Conservation (phyloP, 2,329 filamentous ascomycete species). For the Leptodontidium sp. region DNA sequence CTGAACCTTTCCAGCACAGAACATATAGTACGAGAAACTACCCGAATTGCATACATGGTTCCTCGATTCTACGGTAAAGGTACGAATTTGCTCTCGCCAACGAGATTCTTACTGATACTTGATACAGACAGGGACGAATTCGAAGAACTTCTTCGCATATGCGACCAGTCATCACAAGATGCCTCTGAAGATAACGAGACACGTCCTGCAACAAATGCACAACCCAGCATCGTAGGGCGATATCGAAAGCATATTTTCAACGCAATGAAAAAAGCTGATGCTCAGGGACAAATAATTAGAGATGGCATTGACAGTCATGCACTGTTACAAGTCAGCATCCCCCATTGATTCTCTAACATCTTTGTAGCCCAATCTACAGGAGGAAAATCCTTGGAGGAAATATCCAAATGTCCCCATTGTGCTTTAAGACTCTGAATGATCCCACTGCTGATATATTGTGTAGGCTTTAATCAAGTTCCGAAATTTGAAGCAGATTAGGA, state of each 20-base stretch:
- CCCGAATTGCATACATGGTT: slow-evolving; percentile 66
- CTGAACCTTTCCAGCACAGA: slow-evolving; percentile 55
- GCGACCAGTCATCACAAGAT: not conserved
- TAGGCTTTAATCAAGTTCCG: slow-evolving; percentile 56
- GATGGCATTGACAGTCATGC: slow-evolving; percentile 34
- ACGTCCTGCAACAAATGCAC: not conserved
- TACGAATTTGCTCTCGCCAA: not conserved
- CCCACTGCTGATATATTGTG: not conserved
- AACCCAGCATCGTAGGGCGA: slow-evolving; percentile 4
- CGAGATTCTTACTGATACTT: not conserved
- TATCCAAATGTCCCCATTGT: not conserved
- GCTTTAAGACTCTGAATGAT: not conserved
- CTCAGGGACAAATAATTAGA: slow-evolving; percentile 40
- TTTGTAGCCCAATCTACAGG: not conserved
- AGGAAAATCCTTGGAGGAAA: not conserved
- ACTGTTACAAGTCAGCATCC: slow-evolving; percentile 24
- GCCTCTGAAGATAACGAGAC: not conserved
- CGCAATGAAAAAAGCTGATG: slow-evolving; percentile 35
- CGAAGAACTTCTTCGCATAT: slow-evolving; percentile 11
- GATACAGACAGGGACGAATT: slow-evolving; percentile 9
- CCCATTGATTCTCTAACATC: not conserved
- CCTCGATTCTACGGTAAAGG: slow-evolving; percentile 22
- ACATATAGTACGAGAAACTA: slow-evolving; percentile 59
- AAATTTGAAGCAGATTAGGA: slow-evolving; percentile 68
- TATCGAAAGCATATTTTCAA: slow-evolving; percentile 34